These are phyloP conservation scores for Camelina sativa DNA, from an alignment of 345 rosid genomes.

Conservation along the genomic window DNA sequence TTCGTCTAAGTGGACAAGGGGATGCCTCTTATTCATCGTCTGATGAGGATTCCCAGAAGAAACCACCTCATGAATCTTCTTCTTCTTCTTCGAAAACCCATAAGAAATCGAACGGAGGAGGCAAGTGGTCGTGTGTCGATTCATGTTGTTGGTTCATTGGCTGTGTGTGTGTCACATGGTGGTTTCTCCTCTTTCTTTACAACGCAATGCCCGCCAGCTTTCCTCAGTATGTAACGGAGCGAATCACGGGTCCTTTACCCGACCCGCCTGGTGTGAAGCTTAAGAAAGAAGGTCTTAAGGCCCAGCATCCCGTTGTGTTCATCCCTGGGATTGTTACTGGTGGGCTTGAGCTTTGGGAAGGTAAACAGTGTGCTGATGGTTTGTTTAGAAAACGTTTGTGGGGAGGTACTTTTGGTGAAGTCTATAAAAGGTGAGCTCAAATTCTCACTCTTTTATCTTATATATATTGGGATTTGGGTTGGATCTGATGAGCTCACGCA, in stretches of 20 bases:
- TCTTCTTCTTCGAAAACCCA: slow-evolving; percentile 26
- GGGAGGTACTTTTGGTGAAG: slow-evolving; percentile 99
- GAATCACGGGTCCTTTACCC: slow-evolving; percentile 89
- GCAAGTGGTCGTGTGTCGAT: slow-evolving; percentile 85
- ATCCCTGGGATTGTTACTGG: slow-evolving; percentile 96
- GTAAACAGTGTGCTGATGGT: slow-evolving; percentile 85
- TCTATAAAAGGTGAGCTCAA: slow-evolving; percentile 72
- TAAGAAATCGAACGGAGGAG: slow-evolving; percentile 33
- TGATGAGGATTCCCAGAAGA: slow-evolving; percentile 31
- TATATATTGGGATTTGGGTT: slow-evolving; percentile 1
- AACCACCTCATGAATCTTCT: slow-evolving; percentile 28
- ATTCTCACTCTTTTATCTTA: background rate
- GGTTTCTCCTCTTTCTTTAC: slow-evolving; percentile 82
- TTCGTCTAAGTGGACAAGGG: background rate
- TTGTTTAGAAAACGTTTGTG: slow-evolving; percentile 91
- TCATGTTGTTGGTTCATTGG: slow-evolving; percentile 91
- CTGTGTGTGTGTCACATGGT: slow-evolving; percentile 80
- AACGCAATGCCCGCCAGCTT: slow-evolving; percentile 89
- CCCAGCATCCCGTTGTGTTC: slow-evolving; percentile 87
- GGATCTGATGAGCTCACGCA: slow-evolving; percentile 27
- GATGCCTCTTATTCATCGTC: slow-evolving; percentile 40
- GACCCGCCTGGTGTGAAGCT: slow-evolving; percentile 92
- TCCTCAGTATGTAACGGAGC: slow-evolving; percentile 90
- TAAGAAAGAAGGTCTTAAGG: slow-evolving; percentile 78
- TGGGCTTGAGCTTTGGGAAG: slow-evolving; percentile 98